Percentiles rank a stretch among this genome's conserved stretches.
Evolutionary conservation across 2,329 filamentous ascomycete species (phyloP).

Genomic region (Penicillium sp.): DNA sequence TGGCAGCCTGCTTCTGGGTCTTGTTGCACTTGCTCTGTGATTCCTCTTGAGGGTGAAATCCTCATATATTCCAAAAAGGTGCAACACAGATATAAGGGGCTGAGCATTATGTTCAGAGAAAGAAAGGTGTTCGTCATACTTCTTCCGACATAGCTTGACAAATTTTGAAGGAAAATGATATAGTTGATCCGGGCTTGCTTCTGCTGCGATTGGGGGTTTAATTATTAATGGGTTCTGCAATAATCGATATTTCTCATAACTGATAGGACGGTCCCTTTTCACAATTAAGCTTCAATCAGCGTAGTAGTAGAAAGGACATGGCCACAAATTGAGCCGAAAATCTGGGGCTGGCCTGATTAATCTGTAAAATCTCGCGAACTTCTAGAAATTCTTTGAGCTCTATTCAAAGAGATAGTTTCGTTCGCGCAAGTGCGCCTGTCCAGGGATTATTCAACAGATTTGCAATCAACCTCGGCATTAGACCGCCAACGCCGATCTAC

Average conservation of each 20-base stretch:
- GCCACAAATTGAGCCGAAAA: too few relatives aligned
- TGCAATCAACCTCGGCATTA: conserved; percentile 13
- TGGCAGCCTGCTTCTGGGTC: conserved; percentile 33
- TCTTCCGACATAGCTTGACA: not conserved
- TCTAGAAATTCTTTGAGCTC: too few relatives aligned
- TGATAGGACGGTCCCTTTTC: too few relatives aligned
- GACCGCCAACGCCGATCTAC: not conserved
- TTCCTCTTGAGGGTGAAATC: not conserved
- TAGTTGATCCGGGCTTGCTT: not conserved
- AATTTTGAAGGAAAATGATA: not conserved
- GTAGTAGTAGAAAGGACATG: too few relatives aligned
- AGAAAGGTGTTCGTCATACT: not conserved
- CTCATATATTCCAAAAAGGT: not conserved
- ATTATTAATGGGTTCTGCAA: conserved; percentile 5
- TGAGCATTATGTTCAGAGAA: conserved; percentile 3
- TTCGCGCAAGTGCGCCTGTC: too few relatives aligned
- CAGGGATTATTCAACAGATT: not conserved
- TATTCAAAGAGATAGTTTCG: too few relatives aligned
- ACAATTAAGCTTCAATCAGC: too few relatives aligned
- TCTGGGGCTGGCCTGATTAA: too few relatives aligned
- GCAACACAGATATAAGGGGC: not conserved
- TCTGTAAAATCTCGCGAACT: too few relatives aligned
- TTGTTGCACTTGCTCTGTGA: conserved; percentile 33
- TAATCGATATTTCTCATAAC: not conserved
- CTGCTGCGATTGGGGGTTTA: conserved; percentile 6